Evolutionary conservation across 2,329 filamentous ascomycete genomes (phyloP).

Genomic region (Colletotrichum limetticola): DNA sequence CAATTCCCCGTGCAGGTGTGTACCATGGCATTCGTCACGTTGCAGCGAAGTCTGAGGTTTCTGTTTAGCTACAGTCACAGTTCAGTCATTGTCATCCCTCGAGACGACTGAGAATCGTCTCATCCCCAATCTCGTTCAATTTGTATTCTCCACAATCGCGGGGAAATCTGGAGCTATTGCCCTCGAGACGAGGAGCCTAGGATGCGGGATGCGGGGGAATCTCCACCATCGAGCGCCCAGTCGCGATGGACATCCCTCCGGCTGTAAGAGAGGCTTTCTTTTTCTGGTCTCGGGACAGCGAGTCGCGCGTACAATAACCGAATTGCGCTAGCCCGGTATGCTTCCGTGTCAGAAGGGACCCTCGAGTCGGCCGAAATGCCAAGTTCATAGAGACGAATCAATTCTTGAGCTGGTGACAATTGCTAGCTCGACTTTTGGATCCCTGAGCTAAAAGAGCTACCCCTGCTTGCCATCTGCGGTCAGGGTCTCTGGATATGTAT

Average conservation of each 20-base stretch:
- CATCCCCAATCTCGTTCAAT: neutral
- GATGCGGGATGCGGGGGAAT: constrained; percentile 28
- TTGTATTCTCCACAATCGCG: constrained; percentile 14
- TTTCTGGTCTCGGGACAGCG: too few species aligned
- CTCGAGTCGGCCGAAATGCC: neutral
- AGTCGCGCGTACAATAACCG: too few species aligned
- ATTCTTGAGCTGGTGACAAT: neutral
- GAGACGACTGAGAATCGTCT: neutral
- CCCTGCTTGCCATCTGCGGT: too few species aligned
- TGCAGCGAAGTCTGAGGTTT: too few species aligned
- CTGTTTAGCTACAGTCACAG: too few species aligned
- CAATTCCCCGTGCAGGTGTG: too few species aligned
- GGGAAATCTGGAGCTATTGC: constrained; percentile 6
- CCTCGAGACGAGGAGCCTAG: constrained; percentile 25
- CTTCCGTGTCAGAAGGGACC: neutral
- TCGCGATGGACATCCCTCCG: neutral
- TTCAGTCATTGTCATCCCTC: neutral
- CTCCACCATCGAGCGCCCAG: neutral
- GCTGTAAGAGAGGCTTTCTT: too few species aligned
- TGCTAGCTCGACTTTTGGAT: too few species aligned
- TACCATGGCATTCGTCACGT: too few species aligned
- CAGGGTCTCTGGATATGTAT: too few species aligned
- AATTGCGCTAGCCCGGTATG: too few species aligned
- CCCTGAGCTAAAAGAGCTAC: too few species aligned
- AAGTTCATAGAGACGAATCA: neutral